Conservation (phyloP, 768 basidiomycete genomes). For the Lactarius hengduanensis region DNA sequence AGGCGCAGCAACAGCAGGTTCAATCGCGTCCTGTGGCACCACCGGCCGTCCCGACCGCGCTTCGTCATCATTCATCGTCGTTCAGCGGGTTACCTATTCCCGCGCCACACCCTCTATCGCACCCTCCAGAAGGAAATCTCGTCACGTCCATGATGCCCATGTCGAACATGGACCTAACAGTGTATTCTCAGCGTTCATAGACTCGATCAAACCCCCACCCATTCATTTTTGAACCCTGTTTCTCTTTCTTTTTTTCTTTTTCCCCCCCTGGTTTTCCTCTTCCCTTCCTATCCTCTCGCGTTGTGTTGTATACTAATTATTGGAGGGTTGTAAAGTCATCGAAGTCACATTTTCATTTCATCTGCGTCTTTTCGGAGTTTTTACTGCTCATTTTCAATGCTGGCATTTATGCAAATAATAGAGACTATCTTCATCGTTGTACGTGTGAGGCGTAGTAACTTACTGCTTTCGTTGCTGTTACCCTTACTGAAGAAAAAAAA, state of each 20-base stretch:
- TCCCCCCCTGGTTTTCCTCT: constrained; percentile 13
- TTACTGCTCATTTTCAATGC: constrained; percentile 19
- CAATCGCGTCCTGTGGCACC: constrained; percentile 25
- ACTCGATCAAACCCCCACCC: constrained; percentile 14
- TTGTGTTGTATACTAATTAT: constrained; percentile 28
- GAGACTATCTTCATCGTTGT: constrained; percentile 6
- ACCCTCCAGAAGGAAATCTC: constrained; percentile 25
- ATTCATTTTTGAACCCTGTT: constrained; percentile 6
- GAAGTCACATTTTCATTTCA: constrained; percentile 16
- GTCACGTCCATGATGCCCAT: background rate
- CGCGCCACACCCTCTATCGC: constrained; percentile 6
- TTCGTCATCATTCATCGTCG: constrained; percentile 39
- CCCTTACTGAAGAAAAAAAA: background rate
- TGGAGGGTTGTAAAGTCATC: constrained; percentile 25
- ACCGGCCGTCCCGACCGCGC: constrained; percentile 34
- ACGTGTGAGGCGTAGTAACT: constrained; percentile 1
- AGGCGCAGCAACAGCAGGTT: constrained; percentile 11
- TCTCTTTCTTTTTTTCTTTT: background rate
- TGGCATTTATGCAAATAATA: constrained; percentile 29
- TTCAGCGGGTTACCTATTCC: constrained; percentile 30
- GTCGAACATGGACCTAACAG: constrained; percentile 18
- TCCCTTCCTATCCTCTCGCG: constrained; percentile 11
- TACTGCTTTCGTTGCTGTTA: constrained; percentile 1
- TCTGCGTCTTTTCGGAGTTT: background rate
- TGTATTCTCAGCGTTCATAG: constrained; percentile 27